Conservation (phyloP, 73 alveolate genomes). For the Tetrahymena borealis region DNA sequence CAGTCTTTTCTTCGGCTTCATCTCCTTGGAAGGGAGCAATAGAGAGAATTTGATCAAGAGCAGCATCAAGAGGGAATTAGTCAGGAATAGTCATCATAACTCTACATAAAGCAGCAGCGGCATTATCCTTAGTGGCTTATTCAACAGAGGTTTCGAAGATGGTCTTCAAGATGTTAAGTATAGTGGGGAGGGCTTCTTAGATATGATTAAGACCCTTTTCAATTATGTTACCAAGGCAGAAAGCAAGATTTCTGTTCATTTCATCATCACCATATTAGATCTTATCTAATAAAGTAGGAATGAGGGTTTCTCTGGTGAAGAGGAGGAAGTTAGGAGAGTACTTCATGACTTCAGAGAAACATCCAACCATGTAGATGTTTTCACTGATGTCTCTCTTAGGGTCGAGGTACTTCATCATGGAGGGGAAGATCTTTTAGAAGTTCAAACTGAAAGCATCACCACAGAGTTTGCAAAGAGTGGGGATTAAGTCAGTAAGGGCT, state of each 20-base stretch:
- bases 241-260: conserved; percentile 39
- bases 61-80: conserved; percentile 21
- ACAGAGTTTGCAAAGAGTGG: conserved; percentile 18
- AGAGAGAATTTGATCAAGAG: conserved; percentile 10
- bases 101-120: conserved; percentile 45
- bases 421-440: conserved; percentile 17
- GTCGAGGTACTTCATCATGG: conserved; percentile 2
- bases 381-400: conserved; percentile 32
- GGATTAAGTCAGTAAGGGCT: conserved; percentile 32
- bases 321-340: conserved; percentile 16
- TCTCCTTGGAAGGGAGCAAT: conserved; percentile 30
- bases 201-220: conserved; percentile 12
- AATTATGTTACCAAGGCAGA: conserved; percentile 25
- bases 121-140: conserved; percentile 28
- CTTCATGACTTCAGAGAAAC: conserved; percentile 26
- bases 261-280: conserved; percentile 29
- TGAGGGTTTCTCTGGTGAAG: conserved; percentile 5
- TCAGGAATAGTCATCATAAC: conserved; percentile 39
- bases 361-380: conserved; percentile 33
- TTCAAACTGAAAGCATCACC: conserved; percentile 13
- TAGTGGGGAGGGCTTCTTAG: conserved; percentile 8
- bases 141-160: conserved; percentile 1
- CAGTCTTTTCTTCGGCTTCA: conserved; percentile 34
- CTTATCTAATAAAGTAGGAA: conserved; percentile 18
- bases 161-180: neutral